Evolutionary conservation across 495 filamentous ascomycete species (phyloP), one percentile per base, ranked within the genome.

Genomic region (Trichoderma asperelloides): DNA sequence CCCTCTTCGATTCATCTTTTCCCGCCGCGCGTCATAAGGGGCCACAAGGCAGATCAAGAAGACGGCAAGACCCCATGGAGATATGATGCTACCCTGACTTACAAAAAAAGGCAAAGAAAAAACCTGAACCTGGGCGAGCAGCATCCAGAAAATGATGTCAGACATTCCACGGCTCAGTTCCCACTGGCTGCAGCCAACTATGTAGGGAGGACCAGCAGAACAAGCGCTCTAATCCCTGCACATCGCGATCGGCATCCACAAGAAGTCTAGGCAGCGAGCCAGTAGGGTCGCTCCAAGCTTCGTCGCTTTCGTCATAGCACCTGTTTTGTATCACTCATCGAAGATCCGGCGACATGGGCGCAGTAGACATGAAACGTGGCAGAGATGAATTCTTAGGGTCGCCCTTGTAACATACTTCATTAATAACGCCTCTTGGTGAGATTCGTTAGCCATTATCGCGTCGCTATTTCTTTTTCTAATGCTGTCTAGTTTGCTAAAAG

Each of bases 141-240:
- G 33, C 9, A 23, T 23, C 55, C 55, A 2, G 23, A 16, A 27
- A 30, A 60, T 60, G 55, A 60, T 60, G 55, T 60, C 55, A 60
- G 23, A 15, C 23, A 13, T 30, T 25, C 16, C 25, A 30, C 55
- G 55, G 55, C 55, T 60, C 27, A 15, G 23, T 60, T 60, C 27
- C 55, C 55, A 60, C 25, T 60, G 25, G 55, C 55, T 60, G 55
- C 25, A 60, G 27, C 27, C 55, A 60, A 60, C 55, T 25, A n/a
- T n/a, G n/a, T n/a, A 13, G 27, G 21, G 28, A 60, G n/a, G 7
- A 27, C 11, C 43, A 57, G n/a, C 11, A 21, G 21, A 57, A 2
- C 25, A 60, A 30, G 55, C 55, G 25, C 6, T 25, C 30, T 12
- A 60, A 60, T 60, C 55, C 55, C 55, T 60, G 55, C 55, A 60